Base-by-base conservation (phyloP, 2,329 filamentous ascomycete genomes). In the Talaromyces amestolkiae region DNA sequence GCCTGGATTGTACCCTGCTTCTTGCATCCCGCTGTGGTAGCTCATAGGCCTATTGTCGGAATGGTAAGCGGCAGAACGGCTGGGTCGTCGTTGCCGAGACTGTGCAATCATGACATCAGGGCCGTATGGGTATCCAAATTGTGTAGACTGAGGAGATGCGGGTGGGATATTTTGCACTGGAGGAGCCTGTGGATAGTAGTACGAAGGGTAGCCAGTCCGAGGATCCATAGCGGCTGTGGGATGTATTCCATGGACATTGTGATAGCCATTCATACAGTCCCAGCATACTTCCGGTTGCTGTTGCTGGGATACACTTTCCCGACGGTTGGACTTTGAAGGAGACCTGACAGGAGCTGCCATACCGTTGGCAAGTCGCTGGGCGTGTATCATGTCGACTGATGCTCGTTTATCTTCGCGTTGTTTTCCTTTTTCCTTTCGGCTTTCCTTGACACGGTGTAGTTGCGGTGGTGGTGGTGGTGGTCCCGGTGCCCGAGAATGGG, bases 21-120 rank as follows among this genome's bases (percentile, higher is more conserved):
- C 75, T 35, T 73, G 74, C 63, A 73, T 70, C 10, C 74, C 64
- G 9, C 58, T 76, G 66, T 80, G 78, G 65, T 74, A 79, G 65
- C 78, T 80, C 59, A 77, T 64, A 15, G 79, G 78, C 27, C 65
- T 45, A 60, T 15, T 37, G 19, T 71, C 71, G 49, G 74, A 53
- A 65, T 79, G 76, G 51, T 79, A 78, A n/a, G 77, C 71, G 65
- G 72, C 72, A 24, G 78, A 74, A 39, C 75, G 74, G 66, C 68
- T 67, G 27, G 69, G 64, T 49, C 76, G 76, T 63, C 70, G 72
- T 13, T 66, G 70, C 33, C 70, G 70, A 63, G 69, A 70, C 60
- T 71, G 70, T n/a, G 72, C 71, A 64, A 72, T 71, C 65, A 73
- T 74, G 53, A 73, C 72, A 65, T 75, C 76, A 66, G 77, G 73